phyloP scores from a whole-genome alignment of 1,139 yeast genomes.

The Debaryomyces coudertii region DNA sequence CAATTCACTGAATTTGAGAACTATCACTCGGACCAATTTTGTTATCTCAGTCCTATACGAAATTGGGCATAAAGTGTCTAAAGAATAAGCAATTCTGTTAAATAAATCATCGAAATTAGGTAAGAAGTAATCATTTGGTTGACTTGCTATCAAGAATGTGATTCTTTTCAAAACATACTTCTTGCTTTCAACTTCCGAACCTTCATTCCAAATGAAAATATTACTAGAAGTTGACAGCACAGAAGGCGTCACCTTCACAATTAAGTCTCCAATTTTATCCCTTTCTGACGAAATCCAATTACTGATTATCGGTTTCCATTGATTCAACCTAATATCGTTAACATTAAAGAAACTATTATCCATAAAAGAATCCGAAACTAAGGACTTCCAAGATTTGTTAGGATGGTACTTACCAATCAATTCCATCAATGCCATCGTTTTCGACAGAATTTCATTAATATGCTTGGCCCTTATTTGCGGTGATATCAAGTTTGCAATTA shows the following conservation, averaged over 20 bases:
- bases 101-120: slow-evolving; percentile 53
- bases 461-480: slow-evolving; percentile 50
- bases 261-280: slow-evolving; percentile 60
- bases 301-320: slow-evolving; percentile 55
- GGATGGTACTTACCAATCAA: slow-evolving; percentile 39
- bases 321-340: slow-evolving; percentile 24
- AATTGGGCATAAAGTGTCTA: slow-evolving; percentile 35
- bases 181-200: slow-evolving; percentile 58
- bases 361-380: slow-evolving; percentile 55
- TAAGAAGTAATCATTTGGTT: slow-evolving; percentile 61
- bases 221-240: slow-evolving; percentile 55
- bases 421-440: slow-evolving; percentile 43
- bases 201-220: slow-evolving; percentile 76
- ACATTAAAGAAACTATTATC: slow-evolving; percentile 51
- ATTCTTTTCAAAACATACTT: slow-evolving; percentile 58
- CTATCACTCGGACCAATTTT: slow-evolving; percentile 61
- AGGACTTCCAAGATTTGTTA: slow-evolving; percentile 54
- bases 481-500: slow-evolving; percentile 46
- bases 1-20: slow-evolving; percentile 61
- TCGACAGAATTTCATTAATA: slow-evolving; percentile 31
- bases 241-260: slow-evolving; percentile 51
- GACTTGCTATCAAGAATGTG: slow-evolving; percentile 61
- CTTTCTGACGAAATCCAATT: slow-evolving; percentile 63
- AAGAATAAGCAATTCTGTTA: slow-evolving; percentile 49
- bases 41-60: slow-evolving; percentile 51